phyloP scores from a whole-genome alignment of 2,329 filamentous ascomycete genomes.

The Cytospora leucostoma region DNA sequence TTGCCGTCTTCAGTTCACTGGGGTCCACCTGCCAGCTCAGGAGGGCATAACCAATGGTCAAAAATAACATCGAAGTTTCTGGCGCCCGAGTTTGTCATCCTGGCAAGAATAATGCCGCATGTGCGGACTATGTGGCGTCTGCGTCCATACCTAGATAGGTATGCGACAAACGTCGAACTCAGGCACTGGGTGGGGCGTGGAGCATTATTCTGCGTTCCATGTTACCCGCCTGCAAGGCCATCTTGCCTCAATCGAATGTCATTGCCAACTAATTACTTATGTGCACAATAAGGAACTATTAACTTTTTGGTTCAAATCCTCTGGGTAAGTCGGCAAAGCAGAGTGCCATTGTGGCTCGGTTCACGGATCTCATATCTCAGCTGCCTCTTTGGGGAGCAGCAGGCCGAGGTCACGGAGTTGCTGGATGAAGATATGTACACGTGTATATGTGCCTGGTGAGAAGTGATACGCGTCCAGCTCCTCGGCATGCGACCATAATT shows the following conservation, averaged over 20 bases:
- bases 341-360: neutral
- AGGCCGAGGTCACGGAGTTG: neutral
- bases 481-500: neutral
- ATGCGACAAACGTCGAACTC: too few relatives aligned
- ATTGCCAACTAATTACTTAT: too few relatives aligned
- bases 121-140: too few relatives aligned
- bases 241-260: neutral
- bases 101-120: too few relatives aligned
- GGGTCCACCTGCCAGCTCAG: constrained; percentile 60
- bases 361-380: neutral
- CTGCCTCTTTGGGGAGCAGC: neutral
- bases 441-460: neutral
- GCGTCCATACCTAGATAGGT: too few relatives aligned
- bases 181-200: too few relatives aligned
- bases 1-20: constrained; percentile 55
- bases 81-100: too few relatives aligned
- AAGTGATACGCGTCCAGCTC: too few relatives aligned
- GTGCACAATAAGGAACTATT: neutral
- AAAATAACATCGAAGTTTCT: too few relatives aligned
- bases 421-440: neutral
- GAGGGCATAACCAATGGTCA: constrained; percentile 45
- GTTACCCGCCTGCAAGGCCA: neutral
- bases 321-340: neutral
- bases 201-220: too few relatives aligned
- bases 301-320: neutral